Base-by-base conservation (phyloP, 345 rosid species). In the Heritiera fomes region DNA sequence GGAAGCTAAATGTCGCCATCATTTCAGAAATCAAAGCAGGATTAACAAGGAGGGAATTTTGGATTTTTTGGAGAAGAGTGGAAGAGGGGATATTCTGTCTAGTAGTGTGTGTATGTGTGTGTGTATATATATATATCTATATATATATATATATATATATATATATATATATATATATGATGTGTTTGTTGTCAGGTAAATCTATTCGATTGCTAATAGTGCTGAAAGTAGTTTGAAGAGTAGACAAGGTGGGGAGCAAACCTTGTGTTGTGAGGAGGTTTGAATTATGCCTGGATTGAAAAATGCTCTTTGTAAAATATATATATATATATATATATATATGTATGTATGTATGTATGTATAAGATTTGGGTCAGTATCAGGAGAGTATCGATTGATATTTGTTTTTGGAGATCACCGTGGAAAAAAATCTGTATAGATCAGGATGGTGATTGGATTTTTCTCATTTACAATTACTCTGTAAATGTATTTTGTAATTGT, bases 171-270 rank as follows among this genome's bases (percentile, higher is more conserved):
- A 89, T 88, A 71, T 79, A 84, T 75, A 73, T 63, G 6, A 50
- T 64, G 71, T 85, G 79, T 60, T 63, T 43, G 52, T 80, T 73
- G 75, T 13, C 43, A 7, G 49, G 84, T 77, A 83, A 80, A 52
- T 82, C 77, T 65, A 17, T 8, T 71, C 20, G 78, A 78, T 77
- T 80, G 77, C 81, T 78, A 77, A 77, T 80, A 32, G 85, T 71
- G 38, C 46, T 84, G 86, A 86, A 87, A 84, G 79, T 89, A 87
- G 82, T 81, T 82, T 82, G 86, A 80, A 78, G 63, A 40, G 71
- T 59, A 75, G 78, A 62, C 62, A 28, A 62, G 23, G 73, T 18
- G 13, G 2, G 63, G 56, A 59, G 80, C 77, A 72, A 82, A 75
- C 78, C 74, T 47, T 64, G 61, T 68, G 76, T 78, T 77, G n/a